phyloP scores from a whole-genome alignment of 2,329 filamentous ascomycete genomes.

The Fusarium hainanense region DNA sequence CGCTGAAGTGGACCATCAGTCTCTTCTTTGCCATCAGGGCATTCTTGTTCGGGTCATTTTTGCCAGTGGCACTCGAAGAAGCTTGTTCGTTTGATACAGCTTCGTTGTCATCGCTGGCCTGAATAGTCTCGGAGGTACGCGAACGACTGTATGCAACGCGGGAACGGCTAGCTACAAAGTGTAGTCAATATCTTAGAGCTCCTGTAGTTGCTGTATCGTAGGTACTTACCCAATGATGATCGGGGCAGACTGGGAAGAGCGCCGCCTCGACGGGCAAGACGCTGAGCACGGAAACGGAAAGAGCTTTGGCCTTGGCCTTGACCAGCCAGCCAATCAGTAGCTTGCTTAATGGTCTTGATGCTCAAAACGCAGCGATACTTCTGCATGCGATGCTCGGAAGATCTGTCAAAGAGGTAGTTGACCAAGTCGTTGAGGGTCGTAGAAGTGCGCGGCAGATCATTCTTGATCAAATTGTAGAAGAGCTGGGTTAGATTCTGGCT shows the following conservation, averaged over 20 bases:
- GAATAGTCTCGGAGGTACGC: neutral
- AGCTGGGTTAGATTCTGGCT: fast-evolving
- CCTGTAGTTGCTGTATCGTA: too few relatives aligned
- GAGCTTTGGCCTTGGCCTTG: neutral
- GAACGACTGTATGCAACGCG: neutral
- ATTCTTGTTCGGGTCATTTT: neutral
- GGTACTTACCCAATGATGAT: neutral
- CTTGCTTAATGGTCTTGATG: neutral
- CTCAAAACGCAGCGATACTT: neutral
- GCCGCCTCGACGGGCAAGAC: neutral
- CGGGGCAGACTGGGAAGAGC: neutral
- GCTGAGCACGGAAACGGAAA: neutral
- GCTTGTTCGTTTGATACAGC: too few relatives aligned
- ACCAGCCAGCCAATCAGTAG: neutral
- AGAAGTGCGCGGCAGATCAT: neutral
- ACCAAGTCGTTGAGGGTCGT: neutral
- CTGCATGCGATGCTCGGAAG: fast-evolving
- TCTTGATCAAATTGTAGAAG: neutral
- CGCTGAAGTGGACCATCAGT: neutral
- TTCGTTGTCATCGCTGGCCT: neutral
- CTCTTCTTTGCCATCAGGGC: neutral
- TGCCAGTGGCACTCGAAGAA: neutral
- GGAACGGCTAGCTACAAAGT: neutral
- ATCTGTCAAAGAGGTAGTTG: neutral
- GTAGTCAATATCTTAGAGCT: too few relatives aligned